Evolutionary conservation across 257 asterid species (phyloP), one percentile per base, ranked within the genome.

Genomic region (Solanum chiquidenum): DNA sequence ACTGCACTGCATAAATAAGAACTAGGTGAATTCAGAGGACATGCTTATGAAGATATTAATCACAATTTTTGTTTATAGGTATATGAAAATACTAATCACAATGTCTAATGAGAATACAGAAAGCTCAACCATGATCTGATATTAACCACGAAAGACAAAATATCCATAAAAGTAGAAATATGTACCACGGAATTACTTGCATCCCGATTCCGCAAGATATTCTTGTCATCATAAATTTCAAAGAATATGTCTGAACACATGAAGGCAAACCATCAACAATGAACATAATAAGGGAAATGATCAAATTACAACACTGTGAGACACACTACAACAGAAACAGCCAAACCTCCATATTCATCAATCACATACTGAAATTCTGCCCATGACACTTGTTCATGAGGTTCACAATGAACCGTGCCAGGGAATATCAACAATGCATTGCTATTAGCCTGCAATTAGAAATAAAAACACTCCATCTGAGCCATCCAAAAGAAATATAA

Each of bases 101-200:
- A 11, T 21, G 18, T 80, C 42, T 77, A 35, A 71, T 2, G 29
- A 83, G 44, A 85, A 86, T 33, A 23, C 35, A 64, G 25, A 55
- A 66, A 9, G 64, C 84, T 62, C 69, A 31, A 74, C 9, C 49
- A 52, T 31, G 72, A 34, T 35, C 68, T 77, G 49, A 79, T 5
- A 62, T 29, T 60, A 80, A 87, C 29, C 37, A 12, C 4, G 4
- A 84, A 87, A 76, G 82, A 46, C 6, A 87, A 74, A 33, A 20
- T 83, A 87, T 83, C 64, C 52, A 85, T 83, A 86, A 49, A 49
- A 29, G 85, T 29, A 87, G 82, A 92, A 88, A 88, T 89, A 79
- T 93, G 90, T 91, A 95, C 98, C 96, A 93, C 98, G 68, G 98
- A 95, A 89, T 92, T 94, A 89, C 92, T 91, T 88, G 96, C 93